These are phyloP conservation scores for Solanum ossicruentum DNA, from an alignment of 257 asterid species.

Conservation along the genomic window DNA sequence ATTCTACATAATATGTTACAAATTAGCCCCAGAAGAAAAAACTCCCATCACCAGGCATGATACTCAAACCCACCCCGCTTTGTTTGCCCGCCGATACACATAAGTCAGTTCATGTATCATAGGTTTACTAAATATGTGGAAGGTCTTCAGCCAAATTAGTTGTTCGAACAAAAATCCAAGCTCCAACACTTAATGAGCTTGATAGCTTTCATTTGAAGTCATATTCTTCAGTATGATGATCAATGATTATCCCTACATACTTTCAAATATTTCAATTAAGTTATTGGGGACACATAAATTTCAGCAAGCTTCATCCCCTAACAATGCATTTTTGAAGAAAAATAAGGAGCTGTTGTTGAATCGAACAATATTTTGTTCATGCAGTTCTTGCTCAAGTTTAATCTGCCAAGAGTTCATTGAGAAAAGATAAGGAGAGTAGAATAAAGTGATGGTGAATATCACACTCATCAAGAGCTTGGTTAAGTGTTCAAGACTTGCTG, in stretches of 20 bases:
- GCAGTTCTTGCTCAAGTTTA: neutral
- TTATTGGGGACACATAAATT: neutral
- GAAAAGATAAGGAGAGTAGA: neutral
- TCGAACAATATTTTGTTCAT: neutral
- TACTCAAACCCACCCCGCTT: neutral
- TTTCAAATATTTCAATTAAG: neutral
- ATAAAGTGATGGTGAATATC: neutral
- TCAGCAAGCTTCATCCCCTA: neutral
- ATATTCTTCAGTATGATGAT: neutral
- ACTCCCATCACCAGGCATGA: neutral
- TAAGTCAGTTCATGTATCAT: neutral
- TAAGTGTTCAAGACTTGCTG: neutral
- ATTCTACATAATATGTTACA: neutral
- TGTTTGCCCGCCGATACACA: neutral
- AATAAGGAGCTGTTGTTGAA: neutral
- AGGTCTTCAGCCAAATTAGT: neutral
- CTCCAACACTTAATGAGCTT: neutral
- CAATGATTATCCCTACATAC: neutral
- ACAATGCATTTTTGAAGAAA: neutral
- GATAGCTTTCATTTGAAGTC: neutral
- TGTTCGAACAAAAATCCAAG: neutral
- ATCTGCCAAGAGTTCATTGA: neutral
- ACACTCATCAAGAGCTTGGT: neutral
- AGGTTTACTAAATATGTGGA: neutral
- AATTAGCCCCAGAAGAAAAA: neutral